Percentiles rank a stretch among this genome's conserved stretches.
Conservation (phyloP, 1,139 yeast species). For the Saccharomyces hybrid region DNA sequence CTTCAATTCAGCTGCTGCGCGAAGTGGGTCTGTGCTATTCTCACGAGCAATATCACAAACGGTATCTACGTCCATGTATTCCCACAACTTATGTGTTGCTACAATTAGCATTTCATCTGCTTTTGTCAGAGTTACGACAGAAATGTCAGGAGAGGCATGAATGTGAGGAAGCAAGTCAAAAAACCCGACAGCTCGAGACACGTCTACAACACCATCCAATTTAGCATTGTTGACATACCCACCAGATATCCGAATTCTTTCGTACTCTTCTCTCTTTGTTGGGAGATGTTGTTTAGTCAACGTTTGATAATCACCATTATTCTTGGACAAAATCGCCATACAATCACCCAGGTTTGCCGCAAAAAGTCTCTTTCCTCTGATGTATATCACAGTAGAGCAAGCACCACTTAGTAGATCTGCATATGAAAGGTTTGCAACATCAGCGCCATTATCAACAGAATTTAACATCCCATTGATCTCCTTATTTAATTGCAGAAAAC, state of each 20-base stretch:
- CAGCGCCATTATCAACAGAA: constrained; percentile 29
- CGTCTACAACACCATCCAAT: constrained; percentile 72
- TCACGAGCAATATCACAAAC: constrained; percentile 89
- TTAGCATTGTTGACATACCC: constrained; percentile 86
- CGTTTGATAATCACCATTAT: constrained; percentile 69
- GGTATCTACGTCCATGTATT: constrained; percentile 67
- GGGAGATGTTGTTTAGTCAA: constrained; percentile 83
- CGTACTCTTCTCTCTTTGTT: constrained; percentile 70
- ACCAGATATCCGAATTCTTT: constrained; percentile 82
- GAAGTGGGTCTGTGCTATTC: constrained; percentile 75
- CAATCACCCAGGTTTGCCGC: constrained; percentile 91
- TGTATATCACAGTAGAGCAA: constrained; percentile 72
- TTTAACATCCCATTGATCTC: constrained; percentile 54
- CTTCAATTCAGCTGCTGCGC: constrained; percentile 87
- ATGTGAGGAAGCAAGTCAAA: constrained; percentile 81
- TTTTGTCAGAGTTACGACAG: constrained; percentile 51
- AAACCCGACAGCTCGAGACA: constrained; percentile 90
- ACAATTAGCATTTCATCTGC: constrained; percentile 82
- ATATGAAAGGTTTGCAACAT: constrained; percentile 37
- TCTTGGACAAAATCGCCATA: constrained; percentile 69
- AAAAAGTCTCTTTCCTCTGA: constrained; percentile 62
- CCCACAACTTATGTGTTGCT: constrained; percentile 84
- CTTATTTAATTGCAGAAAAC: constrained; percentile 72
- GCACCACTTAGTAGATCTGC: constrained; percentile 83
- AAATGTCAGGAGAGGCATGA: constrained; percentile 79